A percentile compares a stretch with the other conserved stretches of the same genome.
These are phyloP conservation scores for Cyclotella cryptica DNA, from an alignment of 108 stramenopile species.

Conservation along the genomic window DNA sequence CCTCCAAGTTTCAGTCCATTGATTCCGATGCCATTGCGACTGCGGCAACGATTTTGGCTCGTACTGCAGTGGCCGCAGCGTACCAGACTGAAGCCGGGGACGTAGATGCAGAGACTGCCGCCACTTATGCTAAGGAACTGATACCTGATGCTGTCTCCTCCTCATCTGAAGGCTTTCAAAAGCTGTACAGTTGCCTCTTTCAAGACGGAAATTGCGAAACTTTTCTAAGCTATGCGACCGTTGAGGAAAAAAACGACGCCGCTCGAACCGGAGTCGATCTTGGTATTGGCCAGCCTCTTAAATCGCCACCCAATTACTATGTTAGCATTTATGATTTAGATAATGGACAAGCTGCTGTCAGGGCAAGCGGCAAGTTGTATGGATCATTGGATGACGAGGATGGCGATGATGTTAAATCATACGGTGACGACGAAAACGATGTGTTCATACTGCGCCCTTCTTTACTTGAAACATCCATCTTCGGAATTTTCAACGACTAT, in stretches of 20 bases:
- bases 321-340: conserved; percentile 66
- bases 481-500: conserved; percentile 77
- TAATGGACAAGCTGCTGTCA: conserved; percentile 83
- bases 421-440: conserved; percentile 68
- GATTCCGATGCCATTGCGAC: conserved; percentile 77
- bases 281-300: conserved; percentile 56
- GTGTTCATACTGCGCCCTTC: conserved; percentile 66
- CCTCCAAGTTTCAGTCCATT: conserved; percentile 44
- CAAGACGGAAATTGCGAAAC: conserved; percentile 72
- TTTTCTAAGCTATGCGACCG: conserved; percentile 62
- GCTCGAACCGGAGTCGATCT: conserved; percentile 63
- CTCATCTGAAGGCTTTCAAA: conserved; percentile 58
- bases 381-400: conserved; percentile 49
- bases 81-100: conserved; percentile 68
- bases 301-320: conserved; percentile 82
- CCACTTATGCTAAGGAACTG: conserved; percentile 64
- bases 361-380: conserved; percentile 69
- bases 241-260: conserved; percentile 67
- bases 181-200: conserved; percentile 70
- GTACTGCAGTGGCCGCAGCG: conserved; percentile 82
- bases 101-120: conserved; percentile 65
- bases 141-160: conserved; percentile 64
- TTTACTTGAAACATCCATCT: conserved; percentile 69
- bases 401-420: conserved; percentile 32
- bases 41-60: conserved; percentile 86